Evolutionary conservation across 306 rosid species (phyloP), one percentile per base, ranked within the genome.

Genomic region (Glycine latifolia): DNA sequence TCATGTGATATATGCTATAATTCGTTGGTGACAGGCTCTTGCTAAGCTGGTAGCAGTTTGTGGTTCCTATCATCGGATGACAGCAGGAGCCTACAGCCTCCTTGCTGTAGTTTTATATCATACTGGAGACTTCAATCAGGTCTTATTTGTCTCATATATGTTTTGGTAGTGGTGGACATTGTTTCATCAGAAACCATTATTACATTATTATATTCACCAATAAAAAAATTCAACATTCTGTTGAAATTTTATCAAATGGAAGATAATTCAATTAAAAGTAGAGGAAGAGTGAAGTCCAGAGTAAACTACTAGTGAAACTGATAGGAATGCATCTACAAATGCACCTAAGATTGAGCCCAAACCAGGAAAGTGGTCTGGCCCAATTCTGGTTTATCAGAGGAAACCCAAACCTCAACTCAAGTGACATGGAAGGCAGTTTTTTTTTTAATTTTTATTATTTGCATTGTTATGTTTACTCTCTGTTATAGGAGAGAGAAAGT

Each of bases 121-220:
- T 80, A 95, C 99, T n/a, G 99, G 99, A 55, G 98, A 95, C 89
- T 95, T 95, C 77, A 95, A 95, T 89, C 99, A 95, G 99, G 99
- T 93, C 56, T 62, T 63, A 39, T 16, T 54, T 67, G 2, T 79
- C 69, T 76, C 69, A 66, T 74, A 73, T 53, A 60, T 85, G 71
- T 80, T 83, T 86, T 79, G 65, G 50, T 81, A 66, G 82, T 79
- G 65, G 86, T 54, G 26, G 81, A 77, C 59, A 47, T 79, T 56
- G 37, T 73, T 73, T 73, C 76, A 55, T 60, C 76, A 7, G 11
- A 66, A 79, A 39, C 20, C 75, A 31, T 46, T 35, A 67, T 15
- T 56, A 35, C 8, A 41, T 47, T 14, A 54, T 62, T 10, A 54
- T 58, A 71, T 11, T 79, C 59, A 26, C 68, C 16, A 59, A 20